These are phyloP conservation scores for Colletotrichum plurivorum DNA, from an alignment of 2,329 filamentous ascomycete species.

Conservation along the genomic window DNA sequence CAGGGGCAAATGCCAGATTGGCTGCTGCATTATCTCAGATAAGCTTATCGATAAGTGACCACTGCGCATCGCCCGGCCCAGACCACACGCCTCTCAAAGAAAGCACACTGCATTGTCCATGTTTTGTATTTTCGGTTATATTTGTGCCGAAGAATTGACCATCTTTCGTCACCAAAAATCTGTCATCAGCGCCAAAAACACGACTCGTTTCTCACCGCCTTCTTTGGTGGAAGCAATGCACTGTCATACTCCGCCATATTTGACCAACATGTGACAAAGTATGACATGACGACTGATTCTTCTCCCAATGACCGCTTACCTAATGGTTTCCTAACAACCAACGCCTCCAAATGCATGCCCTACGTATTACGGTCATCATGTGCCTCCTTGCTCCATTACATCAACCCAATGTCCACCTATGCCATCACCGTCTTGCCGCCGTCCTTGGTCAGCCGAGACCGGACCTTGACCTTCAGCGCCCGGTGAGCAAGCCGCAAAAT, in stretches of 20 bases:
- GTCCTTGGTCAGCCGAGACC: constrained; percentile 59
- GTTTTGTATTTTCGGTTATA: neutral
- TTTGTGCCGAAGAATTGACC: neutral
- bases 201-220: constrained; percentile 2
- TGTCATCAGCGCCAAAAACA: neutral
- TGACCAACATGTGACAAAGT: too few species aligned
- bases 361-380: too few species aligned
- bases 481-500: constrained; percentile 53
- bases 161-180: too few species aligned
- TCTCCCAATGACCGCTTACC: too few species aligned
- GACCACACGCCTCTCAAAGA: neutral
- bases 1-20: neutral
- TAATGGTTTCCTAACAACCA: too few species aligned
- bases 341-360: too few species aligned
- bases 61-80: neutral
- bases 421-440: constrained; percentile 63
- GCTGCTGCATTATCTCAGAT: constrained; percentile 4
- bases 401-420: too few species aligned
- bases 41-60: neutral
- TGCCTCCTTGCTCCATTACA: too few species aligned
- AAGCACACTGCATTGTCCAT: too few species aligned
- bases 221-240: neutral
- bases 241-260: too few species aligned
- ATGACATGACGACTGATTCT: too few species aligned
- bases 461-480: constrained; percentile 56